These are phyloP conservation scores for Clathrospora elynae DNA, from an alignment of 2,329 filamentous ascomycete species.

Conservation along the genomic window DNA sequence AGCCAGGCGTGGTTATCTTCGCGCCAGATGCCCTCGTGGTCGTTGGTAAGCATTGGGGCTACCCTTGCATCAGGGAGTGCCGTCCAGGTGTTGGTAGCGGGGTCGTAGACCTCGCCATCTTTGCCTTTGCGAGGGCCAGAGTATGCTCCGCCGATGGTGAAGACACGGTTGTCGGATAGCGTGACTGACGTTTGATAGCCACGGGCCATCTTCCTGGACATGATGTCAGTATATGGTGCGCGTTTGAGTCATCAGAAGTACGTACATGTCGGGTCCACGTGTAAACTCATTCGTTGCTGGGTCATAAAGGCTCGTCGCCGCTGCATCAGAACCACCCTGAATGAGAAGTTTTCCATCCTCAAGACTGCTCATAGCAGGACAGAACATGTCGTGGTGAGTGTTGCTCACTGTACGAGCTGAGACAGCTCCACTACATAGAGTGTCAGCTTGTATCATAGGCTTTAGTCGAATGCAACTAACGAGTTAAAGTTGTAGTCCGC, in stretches of 20 bases:
- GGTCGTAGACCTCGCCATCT: conserved; percentile 31
- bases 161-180: conserved; percentile 27
- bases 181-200: conserved; percentile 32
- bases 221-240: neutral
- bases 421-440: conserved; percentile 21
- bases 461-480: conserved; percentile 10
- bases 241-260: neutral
- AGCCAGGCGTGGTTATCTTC: conserved; percentile 34
- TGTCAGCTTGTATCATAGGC: conserved; percentile 5
- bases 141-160: conserved; percentile 37
- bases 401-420: conserved; percentile 31
- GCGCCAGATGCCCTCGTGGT: conserved; percentile 30
- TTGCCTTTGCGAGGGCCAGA: conserved; percentile 29
- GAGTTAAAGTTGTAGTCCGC: conserved; percentile 34
- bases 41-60: conserved; percentile 29
- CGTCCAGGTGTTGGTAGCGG: conserved; percentile 29
- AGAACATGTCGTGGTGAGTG: conserved; percentile 38
- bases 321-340: conserved; percentile 32
- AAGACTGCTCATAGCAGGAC: conserved; percentile 33
- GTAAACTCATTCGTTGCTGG: conserved; percentile 27
- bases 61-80: conserved; percentile 24
- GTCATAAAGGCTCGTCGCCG: conserved; percentile 30
- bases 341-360: conserved; percentile 32
- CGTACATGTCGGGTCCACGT: conserved; percentile 22
- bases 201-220: conserved; percentile 26